phyloP scores from a whole-genome alignment of 2,329 filamentous ascomycete genomes.

The Cordyceps pruinosa region DNA sequence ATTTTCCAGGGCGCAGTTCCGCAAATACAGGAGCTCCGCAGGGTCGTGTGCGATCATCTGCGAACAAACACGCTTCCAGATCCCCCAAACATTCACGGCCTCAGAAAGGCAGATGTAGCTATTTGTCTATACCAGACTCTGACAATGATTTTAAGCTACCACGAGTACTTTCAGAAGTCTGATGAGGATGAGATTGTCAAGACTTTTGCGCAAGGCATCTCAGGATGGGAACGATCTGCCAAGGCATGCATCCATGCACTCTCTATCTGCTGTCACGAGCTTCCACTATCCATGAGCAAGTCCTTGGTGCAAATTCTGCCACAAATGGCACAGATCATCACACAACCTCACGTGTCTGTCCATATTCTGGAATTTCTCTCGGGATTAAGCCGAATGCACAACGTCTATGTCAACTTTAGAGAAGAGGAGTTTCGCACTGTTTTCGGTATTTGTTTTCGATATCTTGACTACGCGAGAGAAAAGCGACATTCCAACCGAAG shows the following conservation, averaged over 20 bases:
- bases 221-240: constrained; percentile 76
- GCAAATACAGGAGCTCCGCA: constrained; percentile 69
- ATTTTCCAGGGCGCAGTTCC: constrained; percentile 69
- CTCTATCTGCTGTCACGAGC: constrained; percentile 89
- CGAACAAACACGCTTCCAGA: constrained; percentile 71
- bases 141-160: constrained; percentile 85
- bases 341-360: constrained; percentile 81
- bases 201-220: constrained; percentile 78
- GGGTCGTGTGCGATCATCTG: constrained; percentile 75
- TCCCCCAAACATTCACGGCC: constrained; percentile 67
- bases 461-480: constrained; percentile 81
- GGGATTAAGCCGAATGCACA: constrained; percentile 74
- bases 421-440: constrained; percentile 90
- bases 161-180: constrained; percentile 71
- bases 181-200: constrained; percentile 88
- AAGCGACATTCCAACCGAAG: constrained; percentile 43
- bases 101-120: constrained; percentile 82
- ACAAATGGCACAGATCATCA: constrained; percentile 94
- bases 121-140: constrained; percentile 83
- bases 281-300: constrained; percentile 81
- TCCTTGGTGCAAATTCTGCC: constrained; percentile 78
- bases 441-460: constrained; percentile 91
- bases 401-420: constrained; percentile 80
- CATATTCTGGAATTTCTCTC: constrained; percentile 96
- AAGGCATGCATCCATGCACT: constrained; percentile 92